These are phyloP conservation scores for Priceomyces fermenticarens DNA, from an alignment of 805 yeast genomes.

Conservation along the genomic window DNA sequence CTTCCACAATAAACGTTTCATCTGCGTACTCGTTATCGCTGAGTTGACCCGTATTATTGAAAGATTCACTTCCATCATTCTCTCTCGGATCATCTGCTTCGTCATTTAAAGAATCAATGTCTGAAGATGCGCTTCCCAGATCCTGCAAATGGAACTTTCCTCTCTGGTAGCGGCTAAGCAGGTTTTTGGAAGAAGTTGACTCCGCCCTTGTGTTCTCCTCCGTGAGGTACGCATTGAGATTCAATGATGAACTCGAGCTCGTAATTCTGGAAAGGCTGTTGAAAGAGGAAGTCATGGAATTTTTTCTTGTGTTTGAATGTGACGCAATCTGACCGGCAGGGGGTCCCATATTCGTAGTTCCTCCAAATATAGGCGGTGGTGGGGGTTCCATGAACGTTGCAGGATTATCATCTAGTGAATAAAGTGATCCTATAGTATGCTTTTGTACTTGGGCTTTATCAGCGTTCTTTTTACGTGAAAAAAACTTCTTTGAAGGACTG, in stretches of 20 bases:
- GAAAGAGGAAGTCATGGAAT: constrained; percentile 23
- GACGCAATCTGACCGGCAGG: constrained; percentile 5
- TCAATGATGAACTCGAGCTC: constrained; percentile 38
- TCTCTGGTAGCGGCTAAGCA: no score
- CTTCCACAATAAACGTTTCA: constrained; percentile 10
- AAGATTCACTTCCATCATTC: no score
- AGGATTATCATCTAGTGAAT: constrained; percentile 16
- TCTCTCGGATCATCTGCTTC: no score
- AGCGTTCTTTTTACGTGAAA: constrained; percentile 21
- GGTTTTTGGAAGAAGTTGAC: no score
- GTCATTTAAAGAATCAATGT: no score
- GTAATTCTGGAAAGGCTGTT: constrained; percentile 30
- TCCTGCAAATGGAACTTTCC: not conserved
- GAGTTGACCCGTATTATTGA: not conserved
- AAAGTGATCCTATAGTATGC: constrained; percentile 33
- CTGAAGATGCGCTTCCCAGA: constrained; percentile 1
- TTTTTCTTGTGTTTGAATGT: constrained; percentile 20
- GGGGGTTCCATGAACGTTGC: constrained; percentile 38
- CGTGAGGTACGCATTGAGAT: constrained; percentile 41
- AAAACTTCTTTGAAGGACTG: constrained; percentile 38
- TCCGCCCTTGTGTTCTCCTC: constrained; percentile 19
- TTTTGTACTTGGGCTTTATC: constrained; percentile 7
- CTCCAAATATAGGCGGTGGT: constrained; percentile 37
- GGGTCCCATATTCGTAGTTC: constrained; percentile 3
- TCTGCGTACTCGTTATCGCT: constrained; percentile 10